Evolutionary conservation across 345 rosid genomes (phyloP).

Genomic region (Chamaenerion angustifolium): DNA sequence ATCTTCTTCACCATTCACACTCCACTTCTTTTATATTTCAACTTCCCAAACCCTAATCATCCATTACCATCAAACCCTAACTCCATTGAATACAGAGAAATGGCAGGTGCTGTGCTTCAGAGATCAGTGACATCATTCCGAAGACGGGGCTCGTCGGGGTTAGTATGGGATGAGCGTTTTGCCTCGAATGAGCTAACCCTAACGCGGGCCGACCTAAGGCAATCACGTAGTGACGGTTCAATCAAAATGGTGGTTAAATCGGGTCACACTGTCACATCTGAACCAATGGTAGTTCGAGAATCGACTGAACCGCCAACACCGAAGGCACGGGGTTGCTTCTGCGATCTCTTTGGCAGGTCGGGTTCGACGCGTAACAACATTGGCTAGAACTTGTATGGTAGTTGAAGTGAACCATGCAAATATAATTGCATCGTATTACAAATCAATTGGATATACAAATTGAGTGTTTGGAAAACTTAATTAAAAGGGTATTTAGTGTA

Average conservation of each 20-base stretch:
- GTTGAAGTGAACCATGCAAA: too few relatives aligned
- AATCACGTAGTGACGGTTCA: constrained; percentile 12
- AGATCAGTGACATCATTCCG: constrained; percentile 70
- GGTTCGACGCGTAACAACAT: too few relatives aligned
- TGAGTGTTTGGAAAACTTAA: too few relatives aligned
- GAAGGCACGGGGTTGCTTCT: constrained; percentile 45
- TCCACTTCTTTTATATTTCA: neutral
- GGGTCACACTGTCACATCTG: constrained; percentile 24
- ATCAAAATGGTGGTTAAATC: constrained; percentile 4
- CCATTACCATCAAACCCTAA: neutral
- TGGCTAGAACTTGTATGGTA: too few relatives aligned
- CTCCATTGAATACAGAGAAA: constrained; percentile 1
- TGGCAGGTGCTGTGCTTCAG: constrained; percentile 24
- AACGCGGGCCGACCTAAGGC: too few relatives aligned
- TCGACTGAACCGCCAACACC: constrained; percentile 44
- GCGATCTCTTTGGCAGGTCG: constrained; percentile 28
- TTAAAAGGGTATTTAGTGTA: too few relatives aligned
- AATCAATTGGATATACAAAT: too few relatives aligned
- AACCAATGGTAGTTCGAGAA: too few relatives aligned
- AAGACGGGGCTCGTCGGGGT: constrained; percentile 82
- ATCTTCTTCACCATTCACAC: constrained; percentile 2
- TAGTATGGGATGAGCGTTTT: constrained; percentile 58
- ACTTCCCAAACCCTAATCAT: neutral
- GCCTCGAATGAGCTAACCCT: constrained; percentile 27
- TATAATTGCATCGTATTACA: too few relatives aligned